Conservation (phyloP, 305 asterid species). For the Fraxinus paxiana region DNA sequence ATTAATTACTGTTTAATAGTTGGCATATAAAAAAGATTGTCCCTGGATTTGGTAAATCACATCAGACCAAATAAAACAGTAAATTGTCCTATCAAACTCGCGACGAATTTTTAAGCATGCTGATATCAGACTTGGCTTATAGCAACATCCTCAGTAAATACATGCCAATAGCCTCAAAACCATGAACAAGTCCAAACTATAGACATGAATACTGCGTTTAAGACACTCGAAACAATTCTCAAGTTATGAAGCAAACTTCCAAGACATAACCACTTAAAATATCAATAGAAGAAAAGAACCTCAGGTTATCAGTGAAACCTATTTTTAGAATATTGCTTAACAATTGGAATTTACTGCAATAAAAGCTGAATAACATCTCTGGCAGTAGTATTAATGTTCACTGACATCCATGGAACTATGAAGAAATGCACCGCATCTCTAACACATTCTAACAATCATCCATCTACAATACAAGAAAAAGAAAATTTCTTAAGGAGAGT, state of each 20-base stretch:
- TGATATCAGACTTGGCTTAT: neutral
- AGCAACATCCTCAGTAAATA: neutral
- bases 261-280: neutral
- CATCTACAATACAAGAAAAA: conserved; percentile 48
- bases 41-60: too few relatives aligned
- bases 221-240: neutral
- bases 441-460: conserved; percentile 56
- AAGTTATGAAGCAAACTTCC: neutral
- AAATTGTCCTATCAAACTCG: neutral
- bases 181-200: neutral
- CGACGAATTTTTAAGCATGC: neutral
- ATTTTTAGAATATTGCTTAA: conserved; percentile 1
- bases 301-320: neutral
- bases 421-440: conserved; percentile 45
- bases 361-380: conserved; percentile 15
- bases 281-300: neutral
- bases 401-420: conserved; percentile 42
- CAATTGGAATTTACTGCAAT: neutral
- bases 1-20: too few relatives aligned
- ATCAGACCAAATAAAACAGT: neutral
- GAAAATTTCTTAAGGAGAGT: conserved; percentile 21
- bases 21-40: too few relatives aligned
- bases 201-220: neutral
- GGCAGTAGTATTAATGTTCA: conserved; percentile 27
- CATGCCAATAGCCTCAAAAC: neutral